Evolutionary conservation across 345 rosid species (phyloP).

Genomic region (Gossypioides kirkii): DNA sequence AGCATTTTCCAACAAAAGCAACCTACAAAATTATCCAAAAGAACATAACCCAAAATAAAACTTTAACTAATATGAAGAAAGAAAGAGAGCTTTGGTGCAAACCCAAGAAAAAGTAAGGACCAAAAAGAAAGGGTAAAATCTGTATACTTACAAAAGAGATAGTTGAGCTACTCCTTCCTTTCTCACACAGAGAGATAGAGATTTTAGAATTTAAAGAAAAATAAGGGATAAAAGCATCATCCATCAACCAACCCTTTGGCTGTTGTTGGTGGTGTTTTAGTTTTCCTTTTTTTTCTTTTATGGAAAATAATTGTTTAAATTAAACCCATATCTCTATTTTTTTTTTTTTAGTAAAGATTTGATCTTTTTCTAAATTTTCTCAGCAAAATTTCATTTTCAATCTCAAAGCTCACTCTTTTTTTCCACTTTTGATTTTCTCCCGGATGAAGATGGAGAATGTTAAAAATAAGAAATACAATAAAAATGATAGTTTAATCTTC

Average conservation of each 20-base stretch:
- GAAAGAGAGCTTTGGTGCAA: not conserved
- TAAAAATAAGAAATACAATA: not conserved
- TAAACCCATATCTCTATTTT: not conserved
- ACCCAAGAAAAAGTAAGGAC: not conserved
- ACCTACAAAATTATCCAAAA: conserved; percentile 17
- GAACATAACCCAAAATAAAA: conserved; percentile 6
- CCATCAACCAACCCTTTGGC: not conserved
- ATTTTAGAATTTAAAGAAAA: too few relatives aligned
- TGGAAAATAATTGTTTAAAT: not conserved
- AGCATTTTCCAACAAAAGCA: conserved; percentile 19
- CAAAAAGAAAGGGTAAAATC: too few relatives aligned
- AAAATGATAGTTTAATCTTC: not conserved
- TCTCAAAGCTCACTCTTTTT: not conserved
- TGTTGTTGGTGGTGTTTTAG: not conserved
- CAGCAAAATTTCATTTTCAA: not conserved
- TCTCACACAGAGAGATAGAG: too few relatives aligned
- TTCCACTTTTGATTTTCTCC: not conserved
- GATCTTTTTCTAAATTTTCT: not conserved
- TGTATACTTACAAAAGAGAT: too few relatives aligned
- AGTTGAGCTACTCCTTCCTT: too few relatives aligned
- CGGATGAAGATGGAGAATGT: not conserved
- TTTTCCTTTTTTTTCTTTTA: too few relatives aligned
- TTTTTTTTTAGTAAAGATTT: not conserved
- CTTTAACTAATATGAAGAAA: not conserved
- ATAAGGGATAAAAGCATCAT: too few relatives aligned